Percentiles rank a stretch among this genome's conserved stretches.
Evolutionary conservation across 495 filamentous ascomycete genomes (phyloP).

Genomic region (Aspergillus hancockii): DNA sequence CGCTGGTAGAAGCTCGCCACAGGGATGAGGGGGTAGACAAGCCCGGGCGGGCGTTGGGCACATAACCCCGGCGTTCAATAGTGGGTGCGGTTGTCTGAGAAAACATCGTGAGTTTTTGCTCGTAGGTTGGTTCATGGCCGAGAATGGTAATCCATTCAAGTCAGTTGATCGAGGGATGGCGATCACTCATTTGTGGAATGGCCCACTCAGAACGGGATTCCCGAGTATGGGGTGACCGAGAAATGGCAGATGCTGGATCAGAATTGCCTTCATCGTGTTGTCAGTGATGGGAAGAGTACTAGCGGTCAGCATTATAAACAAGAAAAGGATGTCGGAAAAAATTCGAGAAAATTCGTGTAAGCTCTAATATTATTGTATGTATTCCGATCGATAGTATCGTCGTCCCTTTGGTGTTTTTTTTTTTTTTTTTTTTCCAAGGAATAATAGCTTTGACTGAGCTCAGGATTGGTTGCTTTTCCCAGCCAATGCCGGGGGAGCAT

Average conservation of each 20-base stretch:
- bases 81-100: slow-evolving; percentile 7
- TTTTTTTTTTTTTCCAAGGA: background rate
- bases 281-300: background rate
- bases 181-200: slow-evolving; percentile 28
- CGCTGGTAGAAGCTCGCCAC: slow-evolving; percentile 15
- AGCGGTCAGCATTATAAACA: slow-evolving; percentile 8
- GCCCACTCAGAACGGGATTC: slow-evolving; percentile 28
- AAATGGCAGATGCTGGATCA: slow-evolving; percentile 12
- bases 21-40: slow-evolving; percentile 8
- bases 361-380: background rate
- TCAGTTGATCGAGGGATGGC: slow-evolving; percentile 31
- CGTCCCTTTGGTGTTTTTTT: background rate
- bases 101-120: slow-evolving; percentile 20
- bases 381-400: background rate
- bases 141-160: slow-evolving; percentile 23
- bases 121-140: slow-evolving; percentile 17
- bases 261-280: slow-evolving; percentile 7
- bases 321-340: background rate
- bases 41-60: slow-evolving; percentile 7
- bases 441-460: background rate
- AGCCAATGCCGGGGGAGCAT: slow-evolving; percentile 6
- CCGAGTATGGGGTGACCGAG: slow-evolving; percentile 30
- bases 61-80: slow-evolving; percentile 7
- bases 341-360: background rate
- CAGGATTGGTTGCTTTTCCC: background rate